Evolutionary conservation across 2,329 filamentous ascomycete species (phyloP).

Genomic region (Fusarium bactridioides): DNA sequence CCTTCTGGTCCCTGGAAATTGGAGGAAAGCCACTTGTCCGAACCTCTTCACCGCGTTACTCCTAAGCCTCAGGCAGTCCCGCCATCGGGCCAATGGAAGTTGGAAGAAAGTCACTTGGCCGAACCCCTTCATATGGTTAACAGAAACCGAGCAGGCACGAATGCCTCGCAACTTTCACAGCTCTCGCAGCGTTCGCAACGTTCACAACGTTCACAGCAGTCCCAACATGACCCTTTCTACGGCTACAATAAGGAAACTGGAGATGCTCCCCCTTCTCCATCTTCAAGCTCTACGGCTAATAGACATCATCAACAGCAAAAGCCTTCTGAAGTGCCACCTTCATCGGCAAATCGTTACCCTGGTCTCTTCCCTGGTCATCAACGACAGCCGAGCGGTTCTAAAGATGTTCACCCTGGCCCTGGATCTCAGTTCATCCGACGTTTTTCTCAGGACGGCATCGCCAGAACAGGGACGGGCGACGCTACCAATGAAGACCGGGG

Average conservation of each 20-base stretch:
- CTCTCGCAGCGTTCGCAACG: constrained; percentile 35
- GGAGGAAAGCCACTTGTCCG: constrained; percentile 62
- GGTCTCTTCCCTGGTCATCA: constrained; percentile 51
- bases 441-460: constrained; percentile 37
- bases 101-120: constrained; percentile 61
- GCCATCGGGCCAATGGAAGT: constrained; percentile 57
- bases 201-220: constrained; percentile 35
- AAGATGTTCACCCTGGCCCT: constrained; percentile 8
- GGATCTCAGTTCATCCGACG: constrained; percentile 26
- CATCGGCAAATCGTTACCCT: constrained; percentile 59
- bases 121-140: constrained; percentile 54
- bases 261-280: constrained; percentile 29
- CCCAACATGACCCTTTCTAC: constrained; percentile 40
- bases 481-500: constrained; percentile 45
- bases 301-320: constrained; percentile 38
- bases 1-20: constrained; percentile 60
- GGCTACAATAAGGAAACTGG: constrained; percentile 59
- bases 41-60: constrained; percentile 53
- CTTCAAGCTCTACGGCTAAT: constrained; percentile 17
- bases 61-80: constrained; percentile 48
- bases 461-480: constrained; percentile 43
- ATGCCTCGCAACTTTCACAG: constrained; percentile 19
- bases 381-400: constrained; percentile 27
- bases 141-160: constrained; percentile 46
- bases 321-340: constrained; percentile 56